Base-by-base conservation (phyloP, 1,284 basidiomycete genomes). In the Naganishia cerealis region DNA sequence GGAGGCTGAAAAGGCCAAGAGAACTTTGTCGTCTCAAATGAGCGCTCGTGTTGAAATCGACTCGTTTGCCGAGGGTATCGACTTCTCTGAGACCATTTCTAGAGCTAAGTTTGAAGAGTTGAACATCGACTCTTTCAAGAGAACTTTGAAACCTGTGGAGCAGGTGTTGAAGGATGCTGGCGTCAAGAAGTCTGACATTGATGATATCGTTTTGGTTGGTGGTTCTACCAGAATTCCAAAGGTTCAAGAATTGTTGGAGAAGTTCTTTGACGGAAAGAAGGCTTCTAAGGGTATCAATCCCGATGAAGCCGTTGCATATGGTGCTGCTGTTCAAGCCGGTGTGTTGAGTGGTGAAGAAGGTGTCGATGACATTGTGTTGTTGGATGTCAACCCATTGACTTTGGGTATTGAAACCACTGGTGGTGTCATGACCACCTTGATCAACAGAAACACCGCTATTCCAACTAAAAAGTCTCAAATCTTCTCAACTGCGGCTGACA, bases 201-300 rank as follows among this genome's bases (percentile, higher is more conserved):
- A 95, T 77, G 95, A 98, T 82, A 79, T 80, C 69, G 66, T 86
- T 77, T 90, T 97, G 67, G 94, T 97, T 71, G 94, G 94, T 83
- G 94, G 94, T 81, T 97, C 94, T 10, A 97, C 94, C 72, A 92
- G 94, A 88, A 97, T 97, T 76, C 94, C 94, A 81, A 96, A 95
- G 85, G 92, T 97, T 72, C 94, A 97, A 93, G n/a, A n/a, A n/a
- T n/a, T n/a, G n/a, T n/a, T n/a, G n/a, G n/a, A n/a, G n/a, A n/a
- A n/a, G n/a, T n/a, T n/a, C n/a, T n/a, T n/a, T n/a, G n/a, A n/a
- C n/a, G n/a, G n/a, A n/a, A n/a, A n/a, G n/a, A n/a, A n/a, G n/a
- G n/a, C n/a, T n/a, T n/a, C n/a, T n/a, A n/a, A n/a, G n/a, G n/a
- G n/a, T n/a, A n/a, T 93, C 81, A 95, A 96, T 85, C 91, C 93